Evolutionary conservation across 805 yeast genomes (phyloP).

Genomic region (Candida chilensis): DNA sequence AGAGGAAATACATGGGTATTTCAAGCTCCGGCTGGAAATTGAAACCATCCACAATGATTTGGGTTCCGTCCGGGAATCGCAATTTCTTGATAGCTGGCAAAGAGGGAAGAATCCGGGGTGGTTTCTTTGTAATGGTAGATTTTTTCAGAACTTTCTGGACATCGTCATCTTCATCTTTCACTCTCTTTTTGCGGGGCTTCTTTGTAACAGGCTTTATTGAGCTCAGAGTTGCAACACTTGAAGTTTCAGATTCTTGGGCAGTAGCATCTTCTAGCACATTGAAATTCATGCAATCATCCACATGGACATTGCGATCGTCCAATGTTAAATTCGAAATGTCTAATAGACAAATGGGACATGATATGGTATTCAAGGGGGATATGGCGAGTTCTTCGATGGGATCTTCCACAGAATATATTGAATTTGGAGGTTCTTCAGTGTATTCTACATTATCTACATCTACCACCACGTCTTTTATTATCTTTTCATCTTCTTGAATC

Average conservation of each 20-base stretch:
- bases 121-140: constrained; percentile 14
- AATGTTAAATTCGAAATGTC: constrained; percentile 27
- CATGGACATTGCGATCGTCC: constrained; percentile 40
- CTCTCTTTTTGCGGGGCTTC: constrained; percentile 1
- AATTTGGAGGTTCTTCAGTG: too few species aligned
- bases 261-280: constrained; percentile 11
- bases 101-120: too few species aligned
- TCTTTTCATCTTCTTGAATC: too few species aligned
- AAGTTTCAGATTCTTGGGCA: constrained; percentile 17
- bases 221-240: constrained; percentile 12
- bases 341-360: constrained; percentile 47
- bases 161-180: constrained; percentile 4
- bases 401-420: too few species aligned
- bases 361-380: too few species aligned
- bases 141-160: constrained; percentile 6
- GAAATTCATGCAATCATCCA: constrained; percentile 36
- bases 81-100: constrained; percentile 51
- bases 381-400: too few species aligned
- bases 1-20: constrained; percentile 47
- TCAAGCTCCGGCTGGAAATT: constrained; percentile 33
- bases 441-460: too few species aligned
- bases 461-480: too few species aligned
- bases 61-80: constrained; percentile 22
- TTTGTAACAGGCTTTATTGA: constrained; percentile 9
- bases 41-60: constrained; percentile 62